Evolutionary conservation across 192 early-diverging fungal species (phyloP), one percentile per base, ranked within the genome.

Genomic region (Coemansia guatemalensis): DNA sequence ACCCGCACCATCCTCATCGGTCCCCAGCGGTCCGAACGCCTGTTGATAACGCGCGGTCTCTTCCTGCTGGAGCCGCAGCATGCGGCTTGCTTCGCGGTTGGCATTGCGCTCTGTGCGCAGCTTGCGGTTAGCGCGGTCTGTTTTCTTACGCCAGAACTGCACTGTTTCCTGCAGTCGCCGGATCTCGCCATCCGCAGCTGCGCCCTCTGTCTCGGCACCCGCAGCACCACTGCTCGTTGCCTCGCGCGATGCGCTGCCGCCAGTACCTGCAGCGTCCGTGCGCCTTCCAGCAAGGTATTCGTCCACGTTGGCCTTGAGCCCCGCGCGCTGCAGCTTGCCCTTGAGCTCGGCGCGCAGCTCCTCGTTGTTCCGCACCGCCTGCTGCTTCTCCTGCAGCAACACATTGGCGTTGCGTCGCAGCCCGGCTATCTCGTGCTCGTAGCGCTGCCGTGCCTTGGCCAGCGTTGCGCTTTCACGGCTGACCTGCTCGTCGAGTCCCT

Each of bases 341-440:
- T 65, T 79, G 3, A 86, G 73, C 49, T 85, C 83, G 22, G 65
- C 74, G 17, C 75, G 85, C 53, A 91, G 73, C 11, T 87, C 83
- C 18, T 90, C 87, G 9, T 85, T 82, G 35, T 83, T 77, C 48
- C 84, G 84, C 2, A 64, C 8, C 7, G 90, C 63, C 18, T 83
- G 73, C 7, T 68, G 53, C 53, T 87, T 88, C 25, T 92, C 89
- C 56, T 86, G 82, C 60, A 89, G 86, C 14, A 90, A 54, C 5
- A 70, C 64, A 26, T 78, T 75, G 22, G 67, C 51, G 41, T 79
- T 83, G 27, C 84, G 86, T 11, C 88, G 85, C 70, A 86, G 65
- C 21, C 68, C 59, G 1, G 69, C 25, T 58, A 88, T 83, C 14
- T 90, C 88, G 51, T 90, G 84, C 56, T 91, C 89, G 35, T 84